Evolutionary conservation across 768 basidiomycete genomes (phyloP), one percentile per base, ranked within the genome.

Genomic region (Phylloporus arenicola): DNA sequence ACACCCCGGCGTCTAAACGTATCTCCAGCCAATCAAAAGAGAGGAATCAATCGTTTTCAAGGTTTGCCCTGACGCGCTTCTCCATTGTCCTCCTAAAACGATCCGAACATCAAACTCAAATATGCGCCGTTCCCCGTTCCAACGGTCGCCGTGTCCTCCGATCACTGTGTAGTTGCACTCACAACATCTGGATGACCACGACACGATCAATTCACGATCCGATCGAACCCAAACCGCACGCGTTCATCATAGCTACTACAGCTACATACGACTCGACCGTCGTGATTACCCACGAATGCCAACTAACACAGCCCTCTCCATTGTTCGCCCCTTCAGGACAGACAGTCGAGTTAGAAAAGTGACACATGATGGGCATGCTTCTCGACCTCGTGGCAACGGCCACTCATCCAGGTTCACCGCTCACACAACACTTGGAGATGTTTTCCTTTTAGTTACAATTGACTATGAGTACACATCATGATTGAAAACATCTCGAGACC

Each of bases 31-130:
- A 43, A 43, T 29, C 43, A 30, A 13, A 19, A 29, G 12, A 43
- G 29, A 12, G 17, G n/a, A 27, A 25, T 34, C 3, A 8, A 12
- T 30, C 22, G 19, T n/a, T n/a, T n/a, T n/a, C n/a, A n/a, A n/a
- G n/a, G n/a, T 12, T 25, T 5, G 1, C 7, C 40, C 25, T 39
- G 17, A 25, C n/a, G 4, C 16, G 39, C 55, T 56, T 56, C 55
- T 22, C 55, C 42, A 54, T 56, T 56, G 55, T 56, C 20, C 55
- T 41, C 52, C 43, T 35, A 50, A 46, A 45, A 48, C 34, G 19
- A 22, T 19, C 40, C n/a, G 2, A 37, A 5, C 30, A 19, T 6
- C n/a, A 8, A 37, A 31, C 30, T 31, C 30, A 13, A 13, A 31
- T 31, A 12, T 31, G 30, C 30, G 30, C 30, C 30, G 30, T 5